Evolutionary conservation across 768 basidiomycete genomes (phyloP), one percentile per base, ranked within the genome.

Genomic region (Phanerochaete carnosa): DNA sequence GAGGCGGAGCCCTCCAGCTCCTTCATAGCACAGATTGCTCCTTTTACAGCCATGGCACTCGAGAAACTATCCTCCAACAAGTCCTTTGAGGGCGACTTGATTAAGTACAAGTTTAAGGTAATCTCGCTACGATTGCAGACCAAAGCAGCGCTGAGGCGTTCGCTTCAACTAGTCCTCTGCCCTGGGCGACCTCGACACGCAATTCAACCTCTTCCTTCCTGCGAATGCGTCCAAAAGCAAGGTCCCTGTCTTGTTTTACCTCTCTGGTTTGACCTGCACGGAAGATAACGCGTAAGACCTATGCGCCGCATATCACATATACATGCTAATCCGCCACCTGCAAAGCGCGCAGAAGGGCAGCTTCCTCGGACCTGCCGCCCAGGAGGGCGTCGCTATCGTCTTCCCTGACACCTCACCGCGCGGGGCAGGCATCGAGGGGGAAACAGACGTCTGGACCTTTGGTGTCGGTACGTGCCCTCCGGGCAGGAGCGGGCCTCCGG

Each of bases 391-490:
- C 57, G 95, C 97, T 0, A 77, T 98, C 53, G 84, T 98, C 59
- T 94, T 98, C 72, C 94, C 97, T 1, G 97, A 99, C 70, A 98
- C 96, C 0, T 95, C 92, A 33, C 97, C 97, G 0, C 84, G 97
- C 37, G 95, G 95, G 3, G 95, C 96, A 19, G 89, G 87, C 19
- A 80, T 94, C 60, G 84, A 88, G 53, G 92, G 89, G 49, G 94
- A 95, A 76, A 81, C 87, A 35, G 79, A 81, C 57, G 81, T 86
- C 71, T 96, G 92, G 93, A 91, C 96, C 68, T 94, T 97, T 72
- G 95, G 95, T 43, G 88, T 87, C 28, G 94, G 95, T 75, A 39
- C 51, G 66, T 54, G 15, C 35, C 25, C n/a, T 26, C 54, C 35
- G 54, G 19, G 32, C 32, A 19, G 12, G 25, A 28, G 15, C 11